Conservation (phyloP, 306 rosid species). For the Urtica urens region DNA sequence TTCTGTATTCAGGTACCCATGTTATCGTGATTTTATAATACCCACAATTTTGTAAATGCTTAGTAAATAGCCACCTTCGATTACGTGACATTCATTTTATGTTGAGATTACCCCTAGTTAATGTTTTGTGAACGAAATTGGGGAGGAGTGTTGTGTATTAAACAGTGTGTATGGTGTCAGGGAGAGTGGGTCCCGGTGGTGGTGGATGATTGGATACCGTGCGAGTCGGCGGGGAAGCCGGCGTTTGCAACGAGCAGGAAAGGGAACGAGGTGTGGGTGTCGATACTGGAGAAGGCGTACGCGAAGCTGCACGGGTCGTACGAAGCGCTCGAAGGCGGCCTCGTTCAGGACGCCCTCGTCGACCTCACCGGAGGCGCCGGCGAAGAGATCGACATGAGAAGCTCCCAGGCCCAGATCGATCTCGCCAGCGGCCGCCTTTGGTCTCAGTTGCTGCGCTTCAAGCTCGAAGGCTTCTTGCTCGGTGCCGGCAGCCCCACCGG, state of each 20-base stretch:
- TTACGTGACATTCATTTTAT: no score
- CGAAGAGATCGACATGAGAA: slow-evolving; percentile 97
- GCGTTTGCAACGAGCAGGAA: slow-evolving; percentile 95
- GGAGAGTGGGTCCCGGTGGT: slow-evolving; percentile 99
- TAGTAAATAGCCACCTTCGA: no score
- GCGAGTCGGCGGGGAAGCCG: slow-evolving; percentile 90
- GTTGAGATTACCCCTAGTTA: no score
- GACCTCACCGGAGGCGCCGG: slow-evolving; percentile 99
- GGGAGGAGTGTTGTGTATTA: no score
- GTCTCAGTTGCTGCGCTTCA: slow-evolving; percentile 97
- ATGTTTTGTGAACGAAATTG: no score
- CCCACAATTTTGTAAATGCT: background rate
- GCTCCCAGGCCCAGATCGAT: slow-evolving; percentile 97
- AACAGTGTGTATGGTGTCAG: no score
- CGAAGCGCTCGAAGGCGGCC: slow-evolving; percentile 98
- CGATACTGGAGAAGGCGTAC: slow-evolving; percentile 97
- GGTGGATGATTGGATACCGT: slow-evolving; percentile 98
- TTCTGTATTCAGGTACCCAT: slow-evolving; percentile 98
- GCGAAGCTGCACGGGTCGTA: slow-evolving; percentile 98
- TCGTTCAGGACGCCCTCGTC: slow-evolving; percentile 98
- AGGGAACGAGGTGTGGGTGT: slow-evolving; percentile 93
- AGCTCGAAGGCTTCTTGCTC: slow-evolving; percentile 86
- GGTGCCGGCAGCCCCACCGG: slow-evolving; percentile 99
- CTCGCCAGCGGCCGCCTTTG: slow-evolving; percentile 97
- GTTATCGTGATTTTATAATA: background rate